Base-by-base conservation (phyloP, 164 flowering plant genomes). In the Vitis rupestris region DNA sequence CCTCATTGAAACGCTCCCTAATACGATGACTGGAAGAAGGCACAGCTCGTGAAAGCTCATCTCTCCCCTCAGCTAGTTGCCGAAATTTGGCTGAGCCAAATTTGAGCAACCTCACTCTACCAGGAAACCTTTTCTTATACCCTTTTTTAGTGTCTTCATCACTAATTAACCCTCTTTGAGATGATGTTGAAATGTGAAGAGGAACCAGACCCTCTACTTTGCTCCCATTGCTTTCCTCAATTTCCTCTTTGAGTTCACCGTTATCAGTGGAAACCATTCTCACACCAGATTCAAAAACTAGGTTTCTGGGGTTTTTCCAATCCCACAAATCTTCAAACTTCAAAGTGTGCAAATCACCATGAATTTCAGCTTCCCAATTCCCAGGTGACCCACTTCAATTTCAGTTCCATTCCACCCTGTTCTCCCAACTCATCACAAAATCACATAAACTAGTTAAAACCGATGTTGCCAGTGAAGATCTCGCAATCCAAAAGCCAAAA, bases 41-140 rank as follows among this genome's bases (percentile, higher is more conserved):
- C 72, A 91, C 89, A 7, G 83, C 65, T 23, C 86, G 91, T 10
- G 97, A 91, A 56, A 82, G 51, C 59, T 88, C 84, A 59, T 93
- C 97, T 65, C 72, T 88, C 19, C 74, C 86, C 60, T 73, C 73
- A 1, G 92, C 88, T 67, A 85, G 50, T 59, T 64, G 80, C 72
- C 74, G 81, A 79, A 93, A 88, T 62, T 70, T 86, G n/a, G 78
- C 83, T 13, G 82, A 84, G 37, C 80, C 84, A 62, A 87, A 75
- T 23, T 70, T 81, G 2, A 80, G 76, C 62, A 84, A 72, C 31
- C 66, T 81, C 5, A 66, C 27, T 58, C 79, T 73, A 5, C 62
- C 68, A n/a, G 74, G 61, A 58, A 64, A 30, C 9, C 53, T 17
- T 54, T 53, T n/a, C n/a, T 9, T 52, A 62, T 2, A 30, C 14